These are phyloP conservation scores for Dichotomocladium elegans DNA, from an alignment of 371 early-diverging fungal genomes.

Conservation along the genomic window DNA sequence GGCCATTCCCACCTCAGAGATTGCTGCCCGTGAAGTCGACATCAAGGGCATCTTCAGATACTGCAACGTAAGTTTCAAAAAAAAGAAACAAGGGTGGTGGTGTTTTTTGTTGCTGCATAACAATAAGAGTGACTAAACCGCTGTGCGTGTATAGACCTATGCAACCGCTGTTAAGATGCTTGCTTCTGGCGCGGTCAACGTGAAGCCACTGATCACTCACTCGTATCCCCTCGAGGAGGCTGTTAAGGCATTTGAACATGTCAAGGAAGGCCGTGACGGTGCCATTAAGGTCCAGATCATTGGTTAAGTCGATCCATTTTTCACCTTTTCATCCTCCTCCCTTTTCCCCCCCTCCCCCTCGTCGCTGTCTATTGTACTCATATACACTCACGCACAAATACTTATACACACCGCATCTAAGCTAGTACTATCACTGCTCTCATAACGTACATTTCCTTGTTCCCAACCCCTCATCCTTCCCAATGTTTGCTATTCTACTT, in stretches of 20 bases:
- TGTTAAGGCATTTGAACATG: slow-evolving; percentile 47
- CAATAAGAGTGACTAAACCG: background rate
- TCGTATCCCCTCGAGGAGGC: slow-evolving; percentile 40
- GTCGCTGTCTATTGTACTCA: background rate
- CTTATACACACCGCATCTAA: background rate
- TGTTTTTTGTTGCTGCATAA: background rate
- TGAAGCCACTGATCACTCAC: slow-evolving; percentile 47
- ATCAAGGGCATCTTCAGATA: slow-evolving; percentile 50
- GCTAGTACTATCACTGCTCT: too few relatives aligned
- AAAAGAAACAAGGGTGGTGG: too few relatives aligned
- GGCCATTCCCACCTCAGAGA: slow-evolving; percentile 38
- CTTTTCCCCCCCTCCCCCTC: background rate
- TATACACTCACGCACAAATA: background rate
- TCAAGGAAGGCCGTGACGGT: slow-evolving; percentile 38
- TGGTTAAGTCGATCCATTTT: slow-evolving; percentile 8
- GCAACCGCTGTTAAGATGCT: slow-evolving; percentile 45
- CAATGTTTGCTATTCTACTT: background rate
- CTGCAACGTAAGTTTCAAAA: slow-evolving; percentile 45
- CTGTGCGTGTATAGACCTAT: slow-evolving; percentile 22
- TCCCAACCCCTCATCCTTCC: background rate
- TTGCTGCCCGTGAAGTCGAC: slow-evolving; percentile 45
- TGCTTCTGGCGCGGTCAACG: slow-evolving; percentile 39
- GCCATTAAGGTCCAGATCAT: slow-evolving; percentile 50
- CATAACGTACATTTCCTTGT: too few relatives aligned
- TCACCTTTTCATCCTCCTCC: background rate